Base-by-base conservation (phyloP, 192 early-diverging fungal genomes). In the Coemansia sp. region DNA sequence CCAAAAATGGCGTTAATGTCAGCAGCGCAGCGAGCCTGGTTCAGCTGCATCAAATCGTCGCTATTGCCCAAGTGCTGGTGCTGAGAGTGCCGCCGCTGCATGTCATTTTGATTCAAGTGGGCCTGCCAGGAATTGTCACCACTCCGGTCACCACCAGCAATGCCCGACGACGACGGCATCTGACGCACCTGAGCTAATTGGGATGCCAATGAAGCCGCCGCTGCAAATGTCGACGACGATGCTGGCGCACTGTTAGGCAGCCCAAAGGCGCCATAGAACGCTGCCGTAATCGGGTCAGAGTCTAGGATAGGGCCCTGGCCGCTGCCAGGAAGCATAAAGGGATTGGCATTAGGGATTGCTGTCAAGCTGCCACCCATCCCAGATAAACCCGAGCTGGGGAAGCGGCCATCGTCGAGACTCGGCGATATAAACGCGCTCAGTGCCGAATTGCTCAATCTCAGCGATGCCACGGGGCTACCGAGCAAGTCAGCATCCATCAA, bases 221-320 rank as follows among this genome's bases (percentile, higher is more conserved):
- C 57, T 2, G 64, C 64, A 60, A 67, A 46, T n/a, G 61, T 50
- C 55, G 51, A 43, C 6, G 46, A 43, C 5, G 50, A 48, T n/a
- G 64, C 21, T 6, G 73, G 58, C n/a, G 59, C 50, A 28, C 53
- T 62, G 53, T 21, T 55, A 13, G 68, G 48, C 23, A 81, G 33
- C 3, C 80, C 80, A 58, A 82, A 77, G 10, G 75, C 75, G 40
- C 75, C 68, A 69, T 82, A 82, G 62, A 82, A 82, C 4, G 79
- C 74, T 0, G 74, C 63, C 2, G 75, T 73, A 37, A 82, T 73
- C 10, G 80, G 71, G 26, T 82, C 80, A 7, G 69, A 36, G 43
- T 77, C 75, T 11, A 45, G 20, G 3, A 62, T 38, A 6, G 80
- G 80, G 10, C 65, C 80, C 31, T 74, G 75, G 46, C 74, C 78